Conservation (phyloP, 169 alveolate species). For the Plasmodium gaboni region DNA sequence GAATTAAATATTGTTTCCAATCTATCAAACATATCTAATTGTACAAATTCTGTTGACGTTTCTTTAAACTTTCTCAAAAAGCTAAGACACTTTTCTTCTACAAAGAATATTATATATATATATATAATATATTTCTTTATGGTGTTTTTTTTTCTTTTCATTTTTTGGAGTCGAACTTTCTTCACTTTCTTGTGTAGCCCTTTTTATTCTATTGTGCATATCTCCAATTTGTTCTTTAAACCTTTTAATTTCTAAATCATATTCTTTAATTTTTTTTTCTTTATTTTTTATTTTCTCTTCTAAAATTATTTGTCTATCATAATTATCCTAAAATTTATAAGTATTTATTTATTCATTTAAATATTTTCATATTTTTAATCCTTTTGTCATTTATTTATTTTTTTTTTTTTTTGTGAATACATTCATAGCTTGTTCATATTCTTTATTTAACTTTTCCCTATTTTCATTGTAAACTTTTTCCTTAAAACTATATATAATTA, state of each 20-base stretch:
- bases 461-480: slow-evolving; percentile 59
- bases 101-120: not conserved
- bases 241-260: slow-evolving; percentile 56
- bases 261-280: slow-evolving; percentile 61
- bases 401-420: slow-evolving; percentile 24
- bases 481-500: slow-evolving; percentile 29
- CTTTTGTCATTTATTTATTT: not conserved
- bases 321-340: slow-evolving; percentile 29
- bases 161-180: slow-evolving; percentile 40
- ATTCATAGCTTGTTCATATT: slow-evolving; percentile 57
- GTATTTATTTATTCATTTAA: not conserved
- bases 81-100: slow-evolving; percentile 65
- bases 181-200: slow-evolving; percentile 35
- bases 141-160: not conserved
- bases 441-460: slow-evolving; percentile 52
- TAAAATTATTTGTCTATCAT: slow-evolving; percentile 61
- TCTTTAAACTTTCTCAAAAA: slow-evolving; percentile 61
- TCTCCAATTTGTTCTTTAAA: slow-evolving; percentile 39
- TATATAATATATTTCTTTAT: not conserved
- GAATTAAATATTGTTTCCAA: slow-evolving; percentile 72
- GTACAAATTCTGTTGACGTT: slow-evolving; percentile 58
- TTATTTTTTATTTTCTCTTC: slow-evolving; percentile 65
- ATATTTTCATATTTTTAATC: not conserved
- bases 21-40: slow-evolving; percentile 69
- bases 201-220: slow-evolving; percentile 63